phyloP scores from a whole-genome alignment of 2,329 filamentous ascomycete species.

The Colletotrichum eremochloae region DNA sequence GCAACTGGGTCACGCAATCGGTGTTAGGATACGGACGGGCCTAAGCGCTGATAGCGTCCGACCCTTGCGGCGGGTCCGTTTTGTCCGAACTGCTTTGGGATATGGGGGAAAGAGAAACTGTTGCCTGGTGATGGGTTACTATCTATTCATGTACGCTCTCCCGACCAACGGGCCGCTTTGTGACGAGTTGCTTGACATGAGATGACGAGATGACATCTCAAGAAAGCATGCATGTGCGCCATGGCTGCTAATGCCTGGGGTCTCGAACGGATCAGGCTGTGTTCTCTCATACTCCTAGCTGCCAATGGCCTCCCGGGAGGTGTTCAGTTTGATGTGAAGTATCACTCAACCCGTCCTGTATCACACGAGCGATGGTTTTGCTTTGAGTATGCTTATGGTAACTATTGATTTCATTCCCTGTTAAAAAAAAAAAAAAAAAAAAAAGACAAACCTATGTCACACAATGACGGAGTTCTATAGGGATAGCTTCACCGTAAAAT shows the following conservation, averaged over 20 bases:
- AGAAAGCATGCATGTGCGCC: background rate
- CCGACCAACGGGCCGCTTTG: background rate
- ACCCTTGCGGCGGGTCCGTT: background rate
- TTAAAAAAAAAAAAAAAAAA: no score
- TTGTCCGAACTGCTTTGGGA: background rate
- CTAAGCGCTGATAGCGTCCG: background rate
- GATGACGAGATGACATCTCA: no score
- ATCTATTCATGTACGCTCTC: background rate
- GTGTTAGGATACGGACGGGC: conserved; percentile 4
- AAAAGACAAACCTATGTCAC: background rate
- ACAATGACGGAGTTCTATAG: background rate
- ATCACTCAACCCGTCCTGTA: background rate
- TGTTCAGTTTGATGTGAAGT: background rate
- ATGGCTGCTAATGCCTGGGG: background rate
- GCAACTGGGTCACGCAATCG: conserved; percentile 7
- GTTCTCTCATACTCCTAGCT: background rate
- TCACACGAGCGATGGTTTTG: background rate
- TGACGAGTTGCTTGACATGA: background rate
- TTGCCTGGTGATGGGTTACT: background rate
- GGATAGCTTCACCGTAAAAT: background rate
- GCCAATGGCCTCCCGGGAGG: background rate
- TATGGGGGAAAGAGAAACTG: background rate
- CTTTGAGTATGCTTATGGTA: background rate
- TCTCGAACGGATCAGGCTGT: background rate
- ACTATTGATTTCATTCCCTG: background rate